Base-by-base conservation (phyloP, 1,284 basidiomycete species). In the Termitomyces sp. region DNA sequence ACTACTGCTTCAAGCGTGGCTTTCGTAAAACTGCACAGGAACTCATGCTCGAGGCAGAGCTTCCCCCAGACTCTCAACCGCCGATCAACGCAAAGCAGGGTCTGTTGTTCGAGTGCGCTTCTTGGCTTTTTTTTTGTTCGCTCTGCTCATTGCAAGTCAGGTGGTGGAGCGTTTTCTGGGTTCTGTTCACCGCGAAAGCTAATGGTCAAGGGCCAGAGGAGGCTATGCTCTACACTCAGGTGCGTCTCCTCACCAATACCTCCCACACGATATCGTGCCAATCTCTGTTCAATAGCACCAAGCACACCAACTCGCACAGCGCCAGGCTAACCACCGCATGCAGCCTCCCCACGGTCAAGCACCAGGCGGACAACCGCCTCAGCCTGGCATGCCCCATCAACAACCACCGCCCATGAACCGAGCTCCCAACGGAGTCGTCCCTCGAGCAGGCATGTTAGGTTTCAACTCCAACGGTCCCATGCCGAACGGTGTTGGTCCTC, bases 151-250 rank as follows among this genome's bases (percentile, higher is more conserved):
- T 39, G 59, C 46, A n/a, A n/a, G n/a, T 42, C 45, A 90, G 88
- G 66, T 91, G 88, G 88, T 91, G 88, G 88, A 86, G 81, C 60
- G 88, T 91, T 19, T 91, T 91, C 61, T 91, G 88, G 88, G 83
- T 88, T 0, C 71, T 90, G 8, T 91, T 90, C 64, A 79, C 81
- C 10, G 86, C 87, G 43, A 90, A 89, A 69, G 85, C 81, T 53
- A 84, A 75, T 46, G 78, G 78, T 26, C 64, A 63, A 11, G 83
- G 79, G 8, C 65, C 79, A 7, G 86, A 88, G 0, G 86, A 89
- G 59, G 86, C 83, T n/a, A 58, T 87, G 62, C 53, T 81, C 21
- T 89, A 88, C 64, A 81, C 78, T 0, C 81, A 86, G 71, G 87
- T 88, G 62, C 49, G 79, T 71, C 34, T 35, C 37, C 37, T 16